Percentiles rank a stretch among this genome's conserved stretches.
phyloP scores from a whole-genome alignment of 345 rosid species.

The Excoecaria cochinchinensis region DNA sequence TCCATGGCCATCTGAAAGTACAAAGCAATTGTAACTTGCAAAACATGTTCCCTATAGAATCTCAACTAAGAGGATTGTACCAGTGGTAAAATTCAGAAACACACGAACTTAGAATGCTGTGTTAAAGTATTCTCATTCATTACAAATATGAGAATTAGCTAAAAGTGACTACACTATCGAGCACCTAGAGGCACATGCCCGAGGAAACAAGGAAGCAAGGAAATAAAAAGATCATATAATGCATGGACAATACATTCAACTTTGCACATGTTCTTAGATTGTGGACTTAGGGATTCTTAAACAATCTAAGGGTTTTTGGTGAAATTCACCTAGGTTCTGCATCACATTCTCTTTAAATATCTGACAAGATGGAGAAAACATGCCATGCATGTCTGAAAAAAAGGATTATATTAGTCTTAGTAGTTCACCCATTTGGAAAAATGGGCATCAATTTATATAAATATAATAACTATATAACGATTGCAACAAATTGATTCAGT shows the following conservation, averaged over 20 bases:
- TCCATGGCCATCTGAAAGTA: background rate
- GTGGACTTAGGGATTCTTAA: no score
- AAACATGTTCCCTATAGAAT: background rate
- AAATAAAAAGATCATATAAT: background rate
- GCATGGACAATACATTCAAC: background rate
- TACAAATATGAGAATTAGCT: background rate
- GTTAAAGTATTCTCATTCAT: background rate
- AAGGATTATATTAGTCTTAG: background rate
- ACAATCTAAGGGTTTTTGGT: no score
- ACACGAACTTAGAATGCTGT: background rate
- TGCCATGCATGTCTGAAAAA: background rate
- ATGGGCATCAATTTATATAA: background rate
- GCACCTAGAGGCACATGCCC: background rate
- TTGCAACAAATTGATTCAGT: background rate
- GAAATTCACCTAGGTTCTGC: no score
- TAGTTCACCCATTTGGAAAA: background rate
- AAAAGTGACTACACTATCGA: background rate
- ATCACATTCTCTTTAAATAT: background rate
- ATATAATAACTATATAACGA: no score
- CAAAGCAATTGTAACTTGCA: background rate
- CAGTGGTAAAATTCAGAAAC: background rate
- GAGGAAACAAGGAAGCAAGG: background rate
- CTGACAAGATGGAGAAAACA: background rate
- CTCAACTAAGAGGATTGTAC: background rate
- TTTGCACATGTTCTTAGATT: background rate